phyloP scores from a whole-genome alignment of 2,329 filamentous ascomycete species.

The Trichoderma sp. region DNA sequence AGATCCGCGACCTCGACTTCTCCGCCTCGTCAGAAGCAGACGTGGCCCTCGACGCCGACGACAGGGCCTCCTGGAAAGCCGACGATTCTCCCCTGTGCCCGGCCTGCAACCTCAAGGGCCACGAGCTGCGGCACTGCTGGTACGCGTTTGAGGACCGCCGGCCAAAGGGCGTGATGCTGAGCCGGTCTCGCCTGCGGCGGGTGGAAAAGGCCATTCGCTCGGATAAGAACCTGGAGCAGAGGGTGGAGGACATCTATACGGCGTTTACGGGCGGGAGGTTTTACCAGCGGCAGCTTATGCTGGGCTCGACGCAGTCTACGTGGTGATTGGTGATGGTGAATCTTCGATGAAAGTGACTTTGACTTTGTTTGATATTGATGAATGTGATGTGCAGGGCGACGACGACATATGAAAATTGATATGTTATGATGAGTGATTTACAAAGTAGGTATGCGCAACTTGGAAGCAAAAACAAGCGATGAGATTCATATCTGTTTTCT shows the following conservation, averaged over 20 bases:
- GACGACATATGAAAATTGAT: constrained; percentile 5
- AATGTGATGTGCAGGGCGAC: not conserved
- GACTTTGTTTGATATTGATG: not conserved
- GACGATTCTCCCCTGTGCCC: constrained; percentile 19
- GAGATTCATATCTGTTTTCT: not conserved
- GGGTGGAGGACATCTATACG: constrained; percentile 22
- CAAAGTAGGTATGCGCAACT: not conserved
- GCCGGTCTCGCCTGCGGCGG: constrained; percentile 7
- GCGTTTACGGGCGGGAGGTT: constrained; percentile 22
- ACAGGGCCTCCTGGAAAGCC: not conserved
- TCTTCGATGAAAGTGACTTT: not conserved
- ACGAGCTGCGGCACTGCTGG: constrained; percentile 27
- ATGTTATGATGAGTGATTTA: not conserved
- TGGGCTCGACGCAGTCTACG: constrained; percentile 19
- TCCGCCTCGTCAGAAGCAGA: constrained; percentile 1
- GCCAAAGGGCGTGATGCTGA: constrained; percentile 21
- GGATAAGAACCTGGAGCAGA: constrained; percentile 22
- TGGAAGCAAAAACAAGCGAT: not conserved
- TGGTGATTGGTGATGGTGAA: not conserved
- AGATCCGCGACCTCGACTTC: constrained; percentile 23
- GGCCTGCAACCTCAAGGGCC: constrained; percentile 22
- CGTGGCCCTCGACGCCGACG: not conserved
- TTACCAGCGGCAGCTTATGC: constrained; percentile 26
- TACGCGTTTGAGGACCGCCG: constrained; percentile 24
- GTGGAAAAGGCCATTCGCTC: constrained; percentile 18